These are phyloP conservation scores for Lobosporangium transversale DNA, from an alignment of 192 early-diverging fungal genomes.

Conservation along the genomic window DNA sequence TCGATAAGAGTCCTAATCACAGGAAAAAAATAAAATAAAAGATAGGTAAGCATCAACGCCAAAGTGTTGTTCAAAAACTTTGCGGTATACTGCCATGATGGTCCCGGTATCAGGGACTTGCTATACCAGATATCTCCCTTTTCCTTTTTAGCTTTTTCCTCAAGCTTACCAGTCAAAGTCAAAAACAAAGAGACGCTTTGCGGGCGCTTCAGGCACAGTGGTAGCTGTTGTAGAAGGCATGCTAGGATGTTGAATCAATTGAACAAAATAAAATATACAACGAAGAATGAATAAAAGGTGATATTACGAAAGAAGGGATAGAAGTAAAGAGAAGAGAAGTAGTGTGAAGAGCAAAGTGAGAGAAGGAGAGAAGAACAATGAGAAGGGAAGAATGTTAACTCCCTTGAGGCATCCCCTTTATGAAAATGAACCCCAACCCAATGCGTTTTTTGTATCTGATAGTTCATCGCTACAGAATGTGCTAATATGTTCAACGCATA, in stretches of 20 bases:
- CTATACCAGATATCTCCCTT: too few relatives aligned
- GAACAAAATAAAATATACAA: not conserved
- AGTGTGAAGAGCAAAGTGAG: not conserved
- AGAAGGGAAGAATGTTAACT: conserved; percentile 3
- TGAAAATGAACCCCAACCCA: too few relatives aligned
- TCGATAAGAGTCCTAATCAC: conserved; percentile 65
- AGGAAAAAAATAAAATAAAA: not conserved
- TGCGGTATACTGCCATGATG: not conserved
- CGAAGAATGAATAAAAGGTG: not conserved
- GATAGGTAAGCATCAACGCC: too few relatives aligned
- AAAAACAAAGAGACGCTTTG: conserved; percentile 64
- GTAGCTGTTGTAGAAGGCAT: conserved; percentile 26
- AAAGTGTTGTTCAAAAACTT: not conserved
- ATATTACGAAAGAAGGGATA: not conserved
- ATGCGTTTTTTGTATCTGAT: too few relatives aligned
- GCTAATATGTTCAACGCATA: too few relatives aligned
- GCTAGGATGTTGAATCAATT: not conserved
- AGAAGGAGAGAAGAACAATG: not conserved
- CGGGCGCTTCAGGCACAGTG: not conserved
- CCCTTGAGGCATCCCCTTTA: too few relatives aligned
- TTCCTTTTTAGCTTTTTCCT: too few relatives aligned
- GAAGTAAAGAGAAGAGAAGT: not conserved
- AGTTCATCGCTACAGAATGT: too few relatives aligned
- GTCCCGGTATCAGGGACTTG: too few relatives aligned
- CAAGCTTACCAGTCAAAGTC: conserved; percentile 79